Conservation (phyloP, 345 rosid species). For the Eucalyptus cladocalyx region DNA sequence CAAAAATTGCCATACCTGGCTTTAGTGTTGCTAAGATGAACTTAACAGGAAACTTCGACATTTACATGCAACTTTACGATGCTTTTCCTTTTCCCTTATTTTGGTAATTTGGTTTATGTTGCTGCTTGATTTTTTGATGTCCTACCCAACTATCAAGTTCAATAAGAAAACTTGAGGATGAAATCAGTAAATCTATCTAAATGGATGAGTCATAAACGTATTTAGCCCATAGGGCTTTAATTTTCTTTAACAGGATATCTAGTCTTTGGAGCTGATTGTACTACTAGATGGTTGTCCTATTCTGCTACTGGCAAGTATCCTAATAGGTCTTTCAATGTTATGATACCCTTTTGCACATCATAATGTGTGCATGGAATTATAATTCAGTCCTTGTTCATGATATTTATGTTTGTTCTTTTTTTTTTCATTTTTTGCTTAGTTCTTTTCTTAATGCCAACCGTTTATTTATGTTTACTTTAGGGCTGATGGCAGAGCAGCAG, state of each 20-base stretch:
- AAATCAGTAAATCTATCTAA: neutral
- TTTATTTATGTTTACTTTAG: conserved; percentile 12
- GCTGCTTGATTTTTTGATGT: neutral
- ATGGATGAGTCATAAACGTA: neutral
- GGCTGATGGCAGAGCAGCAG: conserved; percentile 74
- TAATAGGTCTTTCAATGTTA: neutral
- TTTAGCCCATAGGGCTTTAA: neutral
- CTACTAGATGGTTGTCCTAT: neutral
- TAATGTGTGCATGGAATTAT: neutral
- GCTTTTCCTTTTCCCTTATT: neutral
- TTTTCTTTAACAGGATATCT: neutral
- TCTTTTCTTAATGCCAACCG: too few species aligned
- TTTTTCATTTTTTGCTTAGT: neutral
- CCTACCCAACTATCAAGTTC: neutral
- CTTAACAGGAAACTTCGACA: neutral
- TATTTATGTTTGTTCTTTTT: neutral
- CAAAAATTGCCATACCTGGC: neutral
- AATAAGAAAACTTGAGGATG: neutral
- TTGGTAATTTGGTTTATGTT: neutral
- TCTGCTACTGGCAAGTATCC: neutral
- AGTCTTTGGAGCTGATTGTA: neutral
- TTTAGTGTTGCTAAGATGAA: neutral
- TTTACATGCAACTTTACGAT: too few species aligned
- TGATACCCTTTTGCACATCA: neutral
- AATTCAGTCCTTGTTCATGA: neutral